Evolutionary conservation across 257 asterid genomes (phyloP).

Genomic region (Solanum pennellii): DNA sequence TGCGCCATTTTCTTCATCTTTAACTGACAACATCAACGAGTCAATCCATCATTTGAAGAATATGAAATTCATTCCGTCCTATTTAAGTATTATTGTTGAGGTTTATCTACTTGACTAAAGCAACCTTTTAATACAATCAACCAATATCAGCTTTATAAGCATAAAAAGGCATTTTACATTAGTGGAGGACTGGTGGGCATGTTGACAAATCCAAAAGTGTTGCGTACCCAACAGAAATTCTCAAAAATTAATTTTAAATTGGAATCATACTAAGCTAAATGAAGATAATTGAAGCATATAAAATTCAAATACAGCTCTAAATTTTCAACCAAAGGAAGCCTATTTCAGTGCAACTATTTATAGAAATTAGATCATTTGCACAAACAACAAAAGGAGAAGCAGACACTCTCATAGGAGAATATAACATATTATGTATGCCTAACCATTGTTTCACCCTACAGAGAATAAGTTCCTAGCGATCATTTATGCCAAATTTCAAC

Average conservation of each 20-base stretch:
- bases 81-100: neutral
- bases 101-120: neutral
- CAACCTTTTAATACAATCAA: neutral
- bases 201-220: neutral
- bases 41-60: neutral
- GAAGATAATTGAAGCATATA: neutral
- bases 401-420: neutral
- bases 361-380: neutral
- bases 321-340: neutral
- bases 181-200: neutral
- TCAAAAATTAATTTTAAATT: neutral
- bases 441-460: neutral
- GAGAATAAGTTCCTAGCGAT: neutral
- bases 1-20: constrained; percentile 44
- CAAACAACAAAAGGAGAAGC: neutral
- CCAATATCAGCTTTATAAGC: neutral
- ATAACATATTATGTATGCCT: neutral
- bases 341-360: neutral
- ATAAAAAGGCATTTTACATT: neutral
- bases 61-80: neutral
- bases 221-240: neutral
- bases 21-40: constrained; percentile 31
- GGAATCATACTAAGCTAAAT: neutral
- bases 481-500: neutral
- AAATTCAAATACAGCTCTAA: neutral